Percentiles rank a stretch among this genome's conserved stretches.
phyloP scores from a whole-genome alignment of 345 rosid genomes.

The Populus simonii region DNA sequence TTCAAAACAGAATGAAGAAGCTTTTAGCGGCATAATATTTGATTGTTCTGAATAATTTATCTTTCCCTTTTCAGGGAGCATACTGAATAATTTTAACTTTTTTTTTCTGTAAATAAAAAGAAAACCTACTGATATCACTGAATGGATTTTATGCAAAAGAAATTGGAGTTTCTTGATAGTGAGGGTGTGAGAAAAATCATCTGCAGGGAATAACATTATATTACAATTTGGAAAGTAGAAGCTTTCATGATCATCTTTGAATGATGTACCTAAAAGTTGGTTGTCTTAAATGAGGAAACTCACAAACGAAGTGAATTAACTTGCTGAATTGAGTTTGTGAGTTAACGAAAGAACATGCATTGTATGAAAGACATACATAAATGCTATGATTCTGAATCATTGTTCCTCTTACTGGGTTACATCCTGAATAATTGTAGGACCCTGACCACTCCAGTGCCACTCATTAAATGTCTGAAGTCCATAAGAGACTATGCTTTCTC shows the following conservation, averaged over 20 bases:
- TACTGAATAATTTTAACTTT: too few relatives aligned
- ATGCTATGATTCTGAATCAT: neutral
- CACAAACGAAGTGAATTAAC: neutral
- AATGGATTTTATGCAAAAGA: neutral
- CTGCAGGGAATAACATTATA: neutral
- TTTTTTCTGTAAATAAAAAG: too few relatives aligned
- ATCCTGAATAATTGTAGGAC: slow-evolving; percentile 47
- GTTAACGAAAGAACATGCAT: neutral
- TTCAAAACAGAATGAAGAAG: neutral
- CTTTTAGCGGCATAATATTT: neutral
- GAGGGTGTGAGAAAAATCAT: neutral
- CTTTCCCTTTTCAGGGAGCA: neutral
- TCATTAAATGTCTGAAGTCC: slow-evolving; percentile 59
- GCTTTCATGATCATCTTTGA: neutral
- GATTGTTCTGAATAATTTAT: neutral
- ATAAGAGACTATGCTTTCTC: slow-evolving; percentile 71
- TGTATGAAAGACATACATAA: neutral
- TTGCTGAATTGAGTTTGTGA: neutral
- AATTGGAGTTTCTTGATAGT: neutral
- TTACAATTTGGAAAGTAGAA: neutral
- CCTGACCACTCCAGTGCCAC: slow-evolving; percentile 76
- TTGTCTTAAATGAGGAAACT: too few relatives aligned
- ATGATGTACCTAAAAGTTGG: neutral
- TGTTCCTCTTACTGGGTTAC: neutral
- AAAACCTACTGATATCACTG: neutral